Evolutionary conservation across 2,329 filamentous ascomycete genomes (phyloP).

Genomic region (Pseudogymnoascus sp.): DNA sequence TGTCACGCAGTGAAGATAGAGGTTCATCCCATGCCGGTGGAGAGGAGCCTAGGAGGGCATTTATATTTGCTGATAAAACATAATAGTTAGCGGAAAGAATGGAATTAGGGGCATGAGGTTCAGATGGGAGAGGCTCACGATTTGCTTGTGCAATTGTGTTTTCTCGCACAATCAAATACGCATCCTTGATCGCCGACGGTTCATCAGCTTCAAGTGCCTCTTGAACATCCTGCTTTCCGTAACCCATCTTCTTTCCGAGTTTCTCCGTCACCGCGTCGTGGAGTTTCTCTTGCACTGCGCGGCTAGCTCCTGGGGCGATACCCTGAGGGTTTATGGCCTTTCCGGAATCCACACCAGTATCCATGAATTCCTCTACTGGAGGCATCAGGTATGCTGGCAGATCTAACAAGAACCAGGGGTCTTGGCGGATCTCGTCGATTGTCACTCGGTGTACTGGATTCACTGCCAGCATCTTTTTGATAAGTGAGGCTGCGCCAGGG

Average conservation of each 20-base stretch:
- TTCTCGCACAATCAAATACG: conserved; percentile 94
- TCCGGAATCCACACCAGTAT: conserved; percentile 88
- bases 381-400: conserved; percentile 80
- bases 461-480: conserved; percentile 89
- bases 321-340: conserved; percentile 80
- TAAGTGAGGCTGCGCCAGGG: conserved; percentile 69
- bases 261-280: conserved; percentile 91
- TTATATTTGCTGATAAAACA: conserved; percentile 32
- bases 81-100: conserved; percentile 6
- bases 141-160: conserved; percentile 89
- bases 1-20: neutral
- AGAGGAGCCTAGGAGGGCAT: conserved; percentile 45
- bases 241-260: conserved; percentile 96
- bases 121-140: conserved; percentile 51
- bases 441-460: conserved; percentile 92
- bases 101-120: neutral
- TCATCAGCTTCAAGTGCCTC: conserved; percentile 87
- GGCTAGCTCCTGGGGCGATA: conserved; percentile 70
- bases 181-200: conserved; percentile 96
- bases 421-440: conserved; percentile 84
- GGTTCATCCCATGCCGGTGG: conserved; percentile 43
- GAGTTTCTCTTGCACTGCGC: conserved; percentile 76
- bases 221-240: conserved; percentile 88
- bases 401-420: conserved; percentile 88
- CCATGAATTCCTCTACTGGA: conserved; percentile 83